Conservation (phyloP, 2,329 filamentous ascomycete species). For the Colletotrichum euphorbiae region DNA sequence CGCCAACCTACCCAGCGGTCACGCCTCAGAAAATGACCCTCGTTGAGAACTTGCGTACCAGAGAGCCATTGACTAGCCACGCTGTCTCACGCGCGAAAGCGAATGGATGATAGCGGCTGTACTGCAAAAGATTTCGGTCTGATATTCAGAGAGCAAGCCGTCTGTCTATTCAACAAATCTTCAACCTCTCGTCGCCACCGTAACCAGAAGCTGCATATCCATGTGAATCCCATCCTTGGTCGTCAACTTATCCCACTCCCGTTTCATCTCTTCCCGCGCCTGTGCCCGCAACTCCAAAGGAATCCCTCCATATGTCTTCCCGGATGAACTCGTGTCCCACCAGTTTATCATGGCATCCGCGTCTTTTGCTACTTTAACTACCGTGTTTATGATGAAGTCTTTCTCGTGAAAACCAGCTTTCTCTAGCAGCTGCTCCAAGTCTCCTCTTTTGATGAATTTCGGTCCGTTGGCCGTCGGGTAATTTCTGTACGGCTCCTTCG, state of each 20-base stretch:
- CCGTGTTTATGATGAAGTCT: slow-evolving; percentile 6
- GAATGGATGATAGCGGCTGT: neutral
- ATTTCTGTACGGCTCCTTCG: neutral
- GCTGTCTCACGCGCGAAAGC: neutral
- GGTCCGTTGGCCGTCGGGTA: neutral
- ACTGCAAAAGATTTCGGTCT: neutral
- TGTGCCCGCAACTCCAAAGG: slow-evolving; percentile 5
- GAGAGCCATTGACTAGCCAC: neutral
- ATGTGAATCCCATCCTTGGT: slow-evolving; percentile 22
- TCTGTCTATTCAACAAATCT: neutral
- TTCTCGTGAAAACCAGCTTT: slow-evolving; percentile 11
- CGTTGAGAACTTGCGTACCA: neutral
- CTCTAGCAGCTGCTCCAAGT: slow-evolving; percentile 7
- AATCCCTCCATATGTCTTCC: slow-evolving; percentile 15
- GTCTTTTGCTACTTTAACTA: slow-evolving; percentile 17
- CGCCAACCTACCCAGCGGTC: neutral
- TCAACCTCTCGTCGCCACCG: slow-evolving; percentile 10
- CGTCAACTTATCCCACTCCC: slow-evolving; percentile 24
- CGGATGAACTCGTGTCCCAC: slow-evolving; percentile 28
- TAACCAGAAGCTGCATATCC: slow-evolving; percentile 20
- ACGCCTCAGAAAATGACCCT: neutral
- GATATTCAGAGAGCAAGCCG: too few relatives aligned
- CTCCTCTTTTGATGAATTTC: slow-evolving; percentile 16
- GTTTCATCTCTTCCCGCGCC: slow-evolving; percentile 21
- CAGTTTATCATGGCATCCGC: slow-evolving; percentile 25